Percentiles rank a stretch among this genome's conserved stretches.
Evolutionary conservation across 2,329 filamentous ascomycete species (phyloP).

Genomic region (Tolypocladium guangdongense): DNA sequence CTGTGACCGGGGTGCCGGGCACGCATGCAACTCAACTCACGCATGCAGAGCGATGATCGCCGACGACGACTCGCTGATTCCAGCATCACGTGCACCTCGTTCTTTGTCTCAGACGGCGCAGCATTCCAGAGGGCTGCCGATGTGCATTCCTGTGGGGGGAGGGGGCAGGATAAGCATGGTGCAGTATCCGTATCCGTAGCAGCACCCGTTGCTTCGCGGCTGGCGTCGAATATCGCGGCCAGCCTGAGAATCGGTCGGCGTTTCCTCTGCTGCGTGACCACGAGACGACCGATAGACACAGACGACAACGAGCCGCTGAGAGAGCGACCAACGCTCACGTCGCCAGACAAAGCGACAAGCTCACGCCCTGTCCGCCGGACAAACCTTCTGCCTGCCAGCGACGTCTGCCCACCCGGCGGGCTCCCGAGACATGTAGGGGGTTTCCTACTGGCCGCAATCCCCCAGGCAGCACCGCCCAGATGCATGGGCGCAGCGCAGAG

Average conservation of each 20-base stretch:
- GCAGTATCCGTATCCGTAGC: not conserved
- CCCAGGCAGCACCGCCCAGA: conserved; percentile 3
- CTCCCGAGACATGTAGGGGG: conserved; percentile 15
- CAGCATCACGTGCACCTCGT: conserved; percentile 19
- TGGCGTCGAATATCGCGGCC: not conserved
- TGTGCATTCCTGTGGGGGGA: conserved; percentile 15
- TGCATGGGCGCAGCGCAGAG: conserved; percentile 2
- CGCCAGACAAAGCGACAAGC: not conserved
- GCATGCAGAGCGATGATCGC: conserved; percentile 7
- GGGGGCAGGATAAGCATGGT: not conserved
- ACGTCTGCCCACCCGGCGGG: conserved; percentile 8
- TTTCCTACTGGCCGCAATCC: conserved; percentile 6
- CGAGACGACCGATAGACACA: not conserved
- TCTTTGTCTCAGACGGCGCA: conserved; percentile 24
- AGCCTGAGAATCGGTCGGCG: not conserved
- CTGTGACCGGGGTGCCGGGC: conserved; percentile 2
- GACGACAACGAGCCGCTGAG: not conserved
- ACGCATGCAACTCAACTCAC: conserved; percentile 4
- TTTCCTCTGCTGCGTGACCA: not conserved
- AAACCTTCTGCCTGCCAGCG: conserved; percentile 5
- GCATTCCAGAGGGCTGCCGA: conserved; percentile 21
- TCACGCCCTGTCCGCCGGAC: not conserved
- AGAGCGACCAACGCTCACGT: not conserved
- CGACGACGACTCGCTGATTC: conserved; percentile 4
- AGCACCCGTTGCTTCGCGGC: not conserved